Conservation (phyloP, 2,329 filamentous ascomycete genomes). For the Fusarium setosum region DNA sequence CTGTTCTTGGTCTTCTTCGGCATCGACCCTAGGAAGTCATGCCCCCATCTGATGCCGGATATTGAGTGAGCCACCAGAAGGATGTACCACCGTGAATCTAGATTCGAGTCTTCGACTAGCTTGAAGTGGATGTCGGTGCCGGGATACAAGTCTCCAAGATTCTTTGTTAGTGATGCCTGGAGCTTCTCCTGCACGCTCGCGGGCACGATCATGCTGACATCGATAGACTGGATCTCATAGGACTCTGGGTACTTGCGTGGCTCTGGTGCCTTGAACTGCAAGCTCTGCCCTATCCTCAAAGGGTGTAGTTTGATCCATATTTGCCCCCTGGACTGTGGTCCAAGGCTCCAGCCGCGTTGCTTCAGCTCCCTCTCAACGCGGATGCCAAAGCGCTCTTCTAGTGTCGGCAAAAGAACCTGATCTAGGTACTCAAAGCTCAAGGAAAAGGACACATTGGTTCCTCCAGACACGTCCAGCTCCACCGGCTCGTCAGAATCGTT, state of each 20-base stretch:
- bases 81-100: slow-evolving; percentile 64
- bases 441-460: slow-evolving; percentile 69
- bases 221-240: slow-evolving; percentile 56
- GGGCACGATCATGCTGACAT: slow-evolving; percentile 64
- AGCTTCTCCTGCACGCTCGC: slow-evolving; percentile 54
- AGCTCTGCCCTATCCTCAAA: slow-evolving; percentile 45
- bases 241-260: slow-evolving; percentile 38
- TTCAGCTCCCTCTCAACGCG: slow-evolving; percentile 57
- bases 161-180: slow-evolving; percentile 51
- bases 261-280: slow-evolving; percentile 50
- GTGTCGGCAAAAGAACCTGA: slow-evolving; percentile 67
- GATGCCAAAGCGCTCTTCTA: slow-evolving; percentile 63
- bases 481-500: slow-evolving; percentile 56
- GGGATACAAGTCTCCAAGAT: slow-evolving; percentile 57
- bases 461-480: slow-evolving; percentile 64
- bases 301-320: slow-evolving; percentile 56
- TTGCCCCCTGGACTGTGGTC: slow-evolving; percentile 54
- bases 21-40: slow-evolving; percentile 56
- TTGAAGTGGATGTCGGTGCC: slow-evolving; percentile 57
- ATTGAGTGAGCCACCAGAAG: slow-evolving; percentile 66
- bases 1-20: slow-evolving; percentile 53
- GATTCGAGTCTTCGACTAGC: slow-evolving; percentile 61
- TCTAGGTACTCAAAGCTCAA: slow-evolving; percentile 72
- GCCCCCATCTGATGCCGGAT: slow-evolving; percentile 58
- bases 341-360: slow-evolving; percentile 63